Conservation (phyloP, 176 grass and related monocot genomes). For the Canna indica region DNA sequence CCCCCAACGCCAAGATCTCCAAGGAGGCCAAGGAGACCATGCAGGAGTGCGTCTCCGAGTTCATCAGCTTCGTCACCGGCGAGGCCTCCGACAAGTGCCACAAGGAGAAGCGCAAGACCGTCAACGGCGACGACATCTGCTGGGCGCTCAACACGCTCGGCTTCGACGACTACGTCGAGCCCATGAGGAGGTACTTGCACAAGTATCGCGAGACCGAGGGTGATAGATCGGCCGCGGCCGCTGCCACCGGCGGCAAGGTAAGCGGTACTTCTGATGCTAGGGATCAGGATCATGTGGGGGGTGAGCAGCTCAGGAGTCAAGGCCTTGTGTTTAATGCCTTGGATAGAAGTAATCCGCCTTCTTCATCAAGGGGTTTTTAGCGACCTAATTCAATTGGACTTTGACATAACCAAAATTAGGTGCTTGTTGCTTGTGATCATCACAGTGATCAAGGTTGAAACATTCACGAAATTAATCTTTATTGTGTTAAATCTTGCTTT, state of each 20-base stretch:
- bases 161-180: conserved; percentile 12
- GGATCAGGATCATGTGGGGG: background rate
- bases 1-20: conserved; percentile 60
- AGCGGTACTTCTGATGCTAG: background rate
- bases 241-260: background rate
- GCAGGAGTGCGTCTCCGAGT: conserved; percentile 80
- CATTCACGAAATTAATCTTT: no score
- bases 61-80: conserved; percentile 71
- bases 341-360: background rate
- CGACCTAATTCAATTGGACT: no score
- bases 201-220: conserved; percentile 10
- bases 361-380: background rate
- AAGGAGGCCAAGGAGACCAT: conserved; percentile 78
- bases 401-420: no score
- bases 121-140: conserved; percentile 19
- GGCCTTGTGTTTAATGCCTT: background rate
- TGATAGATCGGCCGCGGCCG: background rate
- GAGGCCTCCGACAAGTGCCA: background rate
- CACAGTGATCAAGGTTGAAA: no score
- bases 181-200: conserved; percentile 7
- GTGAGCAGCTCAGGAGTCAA: no score
- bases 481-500: no score
- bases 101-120: conserved; percentile 20
- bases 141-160: conserved; percentile 10
- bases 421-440: no score